Evolutionary conservation across 148 eudicot species (phyloP), one percentile per base, ranked within the genome.

Genomic region (Vaccinium corymbosum): DNA sequence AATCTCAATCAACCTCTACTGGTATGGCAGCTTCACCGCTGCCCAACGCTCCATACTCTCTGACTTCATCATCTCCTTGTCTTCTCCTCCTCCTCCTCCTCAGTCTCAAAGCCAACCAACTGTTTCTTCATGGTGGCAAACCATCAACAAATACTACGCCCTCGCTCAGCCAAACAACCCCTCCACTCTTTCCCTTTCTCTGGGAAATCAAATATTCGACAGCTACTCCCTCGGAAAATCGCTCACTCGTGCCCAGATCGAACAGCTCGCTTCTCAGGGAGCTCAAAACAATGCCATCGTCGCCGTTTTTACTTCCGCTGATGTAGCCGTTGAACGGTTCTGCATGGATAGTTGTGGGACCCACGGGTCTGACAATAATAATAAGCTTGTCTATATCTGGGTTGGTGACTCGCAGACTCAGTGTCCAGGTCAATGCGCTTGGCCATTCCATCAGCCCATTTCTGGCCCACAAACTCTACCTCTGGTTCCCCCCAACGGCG

Each of bases 381-480:
- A 55, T 66, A 9, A 74, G 56, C 83, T 85, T 1, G 87, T 87
- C 19, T 89, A 87, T 86, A 83, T 89, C 17, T 89, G 90, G 90
- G 90, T 89, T 1, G 90, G 90, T 0, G 84, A 87, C 84, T 78
- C 89, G 0, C 66, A 32, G 81, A 53, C 13, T 29, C 81, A 27
- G 66, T 79, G 81, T 42, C 81, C 81, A 3, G 81, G 49, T 32
- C 66, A 55, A 32, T 79, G 81, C 49, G 81, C 81, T 1, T 79
- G 81, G 81, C 81, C 81, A 72, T 90, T 87, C 50, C 91, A 90
- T 85, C 91, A 87, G 87, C 91, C 92, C 83, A 78, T 86, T 2
- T 90, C 89, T 85, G 92, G 92, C 76, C 92, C 92, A 50, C 91
- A 89, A 57, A 79, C 80, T 86, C 66, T 86, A 0, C 85, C 91